Evolutionary conservation across 1,139 yeast species (phyloP), one percentile per base, ranked within the genome.

Genomic region (Protomyces macrosporus): DNA sequence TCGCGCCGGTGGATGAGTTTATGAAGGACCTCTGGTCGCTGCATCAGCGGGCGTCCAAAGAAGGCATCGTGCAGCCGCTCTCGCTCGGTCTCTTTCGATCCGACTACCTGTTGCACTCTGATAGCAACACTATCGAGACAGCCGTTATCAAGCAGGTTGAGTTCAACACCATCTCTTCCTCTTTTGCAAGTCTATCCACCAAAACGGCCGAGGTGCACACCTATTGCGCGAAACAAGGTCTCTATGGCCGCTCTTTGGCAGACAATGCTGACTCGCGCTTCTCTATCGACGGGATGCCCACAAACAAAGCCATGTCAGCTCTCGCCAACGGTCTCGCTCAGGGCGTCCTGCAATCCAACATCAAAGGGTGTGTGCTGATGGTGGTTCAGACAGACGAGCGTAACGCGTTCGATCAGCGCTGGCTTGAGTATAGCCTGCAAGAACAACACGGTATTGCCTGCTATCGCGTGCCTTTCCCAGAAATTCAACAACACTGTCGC

Each of bases 101-200:
- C 0, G 98, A 93, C 72, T 93, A 91, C 71, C 85, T 93, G 85
- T 79, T 89, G 52, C 88, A 90, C 70, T 74, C 78, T 36, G 66
- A 69, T 42, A 66, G 68, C 34, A 66, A 65, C 53, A 10, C 16
- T 4, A 14, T 42, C 12, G 68, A 68, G n/a, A 69, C 75, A 23
- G 76, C 73, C 23, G 75, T 76, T 14, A 86, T 93, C 72, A 91
- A 91, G 72, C 98, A 95, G 75, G 91, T 93, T 62, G 99, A 93
- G 73, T 93, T 91, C 77, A 93, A 93, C 75, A 90, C 98, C 0
- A 91, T 93, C 2, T 87, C 97, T 71, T 96, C 93, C 1, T 90
- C 98, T 0, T 93, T 93, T 78, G 97, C 96, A 32, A 97, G 96
- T 0, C 79, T 93, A 63, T 87, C 97, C 0, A 75, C 90, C 12